Base-by-base conservation (phyloP, 208 protist genomes). In the Trypanosoma lewisi region DNA sequence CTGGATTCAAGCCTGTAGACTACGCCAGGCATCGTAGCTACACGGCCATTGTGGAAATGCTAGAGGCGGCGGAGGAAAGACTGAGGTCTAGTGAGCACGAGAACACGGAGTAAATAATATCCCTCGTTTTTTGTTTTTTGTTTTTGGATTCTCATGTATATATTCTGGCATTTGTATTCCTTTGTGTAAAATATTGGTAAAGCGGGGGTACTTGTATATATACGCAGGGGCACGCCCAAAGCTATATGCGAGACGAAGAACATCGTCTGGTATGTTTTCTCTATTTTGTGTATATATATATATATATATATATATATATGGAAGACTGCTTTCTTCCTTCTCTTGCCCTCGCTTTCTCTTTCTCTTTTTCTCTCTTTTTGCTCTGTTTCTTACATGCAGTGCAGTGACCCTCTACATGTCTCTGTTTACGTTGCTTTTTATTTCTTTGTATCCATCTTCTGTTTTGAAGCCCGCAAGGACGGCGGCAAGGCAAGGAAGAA, bases 21-120 rank as follows among this genome's bases (percentile, higher is more conserved):
- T 94, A 94, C 74, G 90, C 90, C 4, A 53, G 56, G 52, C 73
- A 77, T 48, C 82, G 90, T 30, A 73, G 82, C 2, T 94, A 96
- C 67, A 34, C 6, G 14, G 59, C 27, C 17, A 91, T 96, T 58
- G 67, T 79, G 19, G 37, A 52, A 0, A 57, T 93, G 67, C 55
- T 96, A 7, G 65, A 77, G 16, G 66, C 55, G 8, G 75, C 73
- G 4, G 72, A 76, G 17, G 12, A 45, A 42, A 23, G 19, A 37
- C n/a, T 53, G 42, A 12, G 14, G 4, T 5, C 30, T 9, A n/a
- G 37, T 4, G n/a, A 28, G 30, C 34, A 30, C 2, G 42, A 9
- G 42, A 19, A 7, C 9, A 47, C 0, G 41, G 12, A 31, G 7
- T 50, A 28, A 49, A 33, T 4, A 48, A 27, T 1, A 33, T 7